phyloP scores from a whole-genome alignment of 2,329 filamentous ascomycete genomes.

The Calonectria multiphialidica region DNA sequence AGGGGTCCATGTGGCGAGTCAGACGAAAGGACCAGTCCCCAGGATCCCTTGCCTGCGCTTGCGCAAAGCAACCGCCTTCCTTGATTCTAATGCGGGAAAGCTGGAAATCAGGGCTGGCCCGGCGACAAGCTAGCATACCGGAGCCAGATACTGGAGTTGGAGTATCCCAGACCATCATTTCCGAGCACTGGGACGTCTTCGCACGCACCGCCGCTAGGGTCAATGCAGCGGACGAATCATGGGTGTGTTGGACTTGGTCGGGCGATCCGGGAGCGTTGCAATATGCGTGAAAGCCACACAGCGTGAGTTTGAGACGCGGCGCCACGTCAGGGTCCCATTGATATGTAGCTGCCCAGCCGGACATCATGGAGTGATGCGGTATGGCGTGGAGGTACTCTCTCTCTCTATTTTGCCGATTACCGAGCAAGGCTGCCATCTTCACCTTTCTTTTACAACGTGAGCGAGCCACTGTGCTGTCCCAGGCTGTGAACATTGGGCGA shows the following conservation, averaged over 20 bases:
- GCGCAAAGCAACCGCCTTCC: conserved; percentile 13
- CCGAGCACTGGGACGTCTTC: conserved; percentile 1
- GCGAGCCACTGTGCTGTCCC: conserved; percentile 4
- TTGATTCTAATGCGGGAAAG: conserved; percentile 18
- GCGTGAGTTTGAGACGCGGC: background rate
- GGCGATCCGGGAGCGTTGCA: conserved; percentile 8
- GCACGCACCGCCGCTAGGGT: conserved; percentile 13
- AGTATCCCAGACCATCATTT: conserved; percentile 15
- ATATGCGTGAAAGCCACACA: conserved; percentile 13
- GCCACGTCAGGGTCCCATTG: conserved; percentile 14
- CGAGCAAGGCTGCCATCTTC: conserved; percentile 14
- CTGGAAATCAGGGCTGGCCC: background rate
- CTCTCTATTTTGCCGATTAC: conserved; percentile 20
- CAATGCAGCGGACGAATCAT: conserved; percentile 1
- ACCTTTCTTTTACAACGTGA: conserved; percentile 15
- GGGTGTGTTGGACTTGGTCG: background rate
- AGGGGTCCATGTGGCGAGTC: conserved; percentile 21
- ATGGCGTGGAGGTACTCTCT: background rate
- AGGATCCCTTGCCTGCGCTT: conserved; percentile 7
- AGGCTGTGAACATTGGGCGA: background rate
- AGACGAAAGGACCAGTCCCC: conserved; percentile 7
- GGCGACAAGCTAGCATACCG: background rate
- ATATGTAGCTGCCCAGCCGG: conserved; percentile 14
- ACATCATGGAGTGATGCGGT: conserved; percentile 34
- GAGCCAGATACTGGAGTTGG: background rate